Evolutionary conservation across 371 early-diverging fungal species (phyloP), one percentile per base, ranked within the genome.

Genomic region (Mucor plumbeus): DNA sequence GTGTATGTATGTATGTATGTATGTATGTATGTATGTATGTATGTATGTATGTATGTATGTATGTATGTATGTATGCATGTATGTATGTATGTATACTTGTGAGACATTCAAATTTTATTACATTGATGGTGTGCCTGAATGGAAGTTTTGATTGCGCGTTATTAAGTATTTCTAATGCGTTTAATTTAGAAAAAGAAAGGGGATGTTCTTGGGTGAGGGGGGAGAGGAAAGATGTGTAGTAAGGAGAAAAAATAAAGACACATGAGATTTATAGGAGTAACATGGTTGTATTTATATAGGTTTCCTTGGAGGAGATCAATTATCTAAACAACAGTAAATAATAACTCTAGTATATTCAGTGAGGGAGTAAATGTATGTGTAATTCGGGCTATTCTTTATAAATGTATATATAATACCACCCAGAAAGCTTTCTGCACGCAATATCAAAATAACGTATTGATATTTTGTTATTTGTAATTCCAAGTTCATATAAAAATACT

Each of bases 181-280:
- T 50, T 50, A 50, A 50, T 50, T 50, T 50, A 50, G 50, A 50
- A 50, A 50, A 50, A 50, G 0, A 26, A 50, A 50, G 50, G 50
- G 50, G 50, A 50, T 50, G 21, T 50, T 50, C n/a, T 21, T 19
- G 19, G 19, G 21, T 26, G 48, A 26, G 26, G 26, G 26, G 26
- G 50, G 11, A 10, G 2, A 1, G 26, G 26, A 26, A 7, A 10
- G 2, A 1, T 9, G 38, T 38, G 7, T 38, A 9, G 38, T 5
- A 38, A 38, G 38, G 38, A 38, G 38, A 11, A 3, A 26, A 26
- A 38, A 38, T 11, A 19, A 26, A 50, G 50, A 50, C 21, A 26
- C 50, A 50, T 50, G 50, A 50, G 50, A 50, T 19, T 44, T 50
- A 50, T 50, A 50, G 50, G 50, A 50, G 50, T 50, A 38, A 26